Conservation (phyloP, 2,329 filamentous ascomycete species). For the Stachybotrys chartarum region DNA sequence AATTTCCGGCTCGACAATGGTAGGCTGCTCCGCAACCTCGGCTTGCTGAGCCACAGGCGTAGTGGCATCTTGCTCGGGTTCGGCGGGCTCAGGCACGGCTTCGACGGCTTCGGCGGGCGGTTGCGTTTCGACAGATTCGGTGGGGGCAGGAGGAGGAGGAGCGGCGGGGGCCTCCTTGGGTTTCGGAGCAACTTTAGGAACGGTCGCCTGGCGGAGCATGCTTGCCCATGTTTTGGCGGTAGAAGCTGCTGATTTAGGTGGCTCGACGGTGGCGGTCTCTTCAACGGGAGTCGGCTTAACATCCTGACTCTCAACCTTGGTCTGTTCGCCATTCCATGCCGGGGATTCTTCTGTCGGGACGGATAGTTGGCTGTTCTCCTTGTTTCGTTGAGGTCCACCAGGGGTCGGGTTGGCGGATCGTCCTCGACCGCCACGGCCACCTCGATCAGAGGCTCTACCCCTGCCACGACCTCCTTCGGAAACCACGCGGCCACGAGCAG, state of each 20-base stretch:
- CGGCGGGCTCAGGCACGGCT: constrained; percentile 26
- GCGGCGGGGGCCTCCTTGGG: constrained; percentile 42
- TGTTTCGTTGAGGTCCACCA: constrained; percentile 51
- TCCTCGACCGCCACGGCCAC: constrained; percentile 56
- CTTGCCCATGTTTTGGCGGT: constrained; percentile 64
- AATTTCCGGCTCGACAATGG: constrained; percentile 40
- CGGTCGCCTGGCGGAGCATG: constrained; percentile 58
- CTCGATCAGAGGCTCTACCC: constrained; percentile 55
- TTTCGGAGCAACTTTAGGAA: constrained; percentile 51
- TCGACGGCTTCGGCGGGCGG: constrained; percentile 23
- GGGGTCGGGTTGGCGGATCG: constrained; percentile 50
- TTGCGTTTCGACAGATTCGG: constrained; percentile 26
- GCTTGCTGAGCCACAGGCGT: constrained; percentile 25
- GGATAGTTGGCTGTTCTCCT: constrained; percentile 49
- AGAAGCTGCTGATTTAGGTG: constrained; percentile 29
- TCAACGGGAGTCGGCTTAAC: constrained; percentile 23
- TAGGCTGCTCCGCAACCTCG: constrained; percentile 11
- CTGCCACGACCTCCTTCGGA: constrained; percentile 56
- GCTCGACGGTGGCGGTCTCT: constrained; percentile 25
- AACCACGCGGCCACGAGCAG: constrained; percentile 52
- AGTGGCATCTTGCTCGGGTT: constrained; percentile 23
- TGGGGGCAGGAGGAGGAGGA: constrained; percentile 14
- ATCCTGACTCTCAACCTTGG: constrained; percentile 23
- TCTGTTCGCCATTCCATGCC: constrained; percentile 37
- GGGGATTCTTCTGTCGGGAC: constrained; percentile 64